Percentiles rank a stretch among this genome's conserved stretches.
Conservation (phyloP, 2,329 filamentous ascomycete species). For the Pseudocercospora fijiensis region DNA sequence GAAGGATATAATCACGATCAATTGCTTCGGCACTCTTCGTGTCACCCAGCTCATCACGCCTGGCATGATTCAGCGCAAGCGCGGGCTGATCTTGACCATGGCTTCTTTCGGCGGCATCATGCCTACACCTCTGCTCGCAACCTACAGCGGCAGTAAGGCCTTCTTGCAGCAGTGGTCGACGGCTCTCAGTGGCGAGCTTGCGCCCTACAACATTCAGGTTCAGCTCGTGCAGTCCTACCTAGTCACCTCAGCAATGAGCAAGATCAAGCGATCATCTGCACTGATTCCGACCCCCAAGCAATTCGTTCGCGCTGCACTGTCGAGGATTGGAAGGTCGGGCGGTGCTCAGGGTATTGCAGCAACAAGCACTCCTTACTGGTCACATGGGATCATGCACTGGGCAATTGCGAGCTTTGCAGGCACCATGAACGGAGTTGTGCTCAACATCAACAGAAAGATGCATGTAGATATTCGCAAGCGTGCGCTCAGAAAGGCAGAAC, state of each 20-base stretch:
- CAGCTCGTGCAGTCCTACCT: conserved; percentile 90
- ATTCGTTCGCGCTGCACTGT: conserved; percentile 76
- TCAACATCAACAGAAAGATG: conserved; percentile 66
- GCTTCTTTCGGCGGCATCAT: conserved; percentile 92
- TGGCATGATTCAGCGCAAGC: conserved; percentile 77
- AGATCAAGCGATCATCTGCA: conserved; percentile 75
- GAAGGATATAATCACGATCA: conserved; percentile 88
- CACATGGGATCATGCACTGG: conserved; percentile 86
- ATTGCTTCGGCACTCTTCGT: conserved; percentile 85
- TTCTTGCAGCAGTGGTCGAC: conserved; percentile 97
- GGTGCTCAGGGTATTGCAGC: conserved; percentile 75
- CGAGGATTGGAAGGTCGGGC: conserved; percentile 76
- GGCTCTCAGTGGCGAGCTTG: conserved; percentile 78
- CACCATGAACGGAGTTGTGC: conserved; percentile 56
- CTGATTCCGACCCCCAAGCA: conserved; percentile 77
- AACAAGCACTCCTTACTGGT: conserved; percentile 92
- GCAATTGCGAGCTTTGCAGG: conserved; percentile 63
- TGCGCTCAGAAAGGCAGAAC: conserved; percentile 78
- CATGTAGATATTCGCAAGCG: conserved; percentile 79
- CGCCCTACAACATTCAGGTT: conserved; percentile 78
- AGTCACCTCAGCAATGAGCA: conserved; percentile 95
- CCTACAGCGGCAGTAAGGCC: conserved; percentile 96
- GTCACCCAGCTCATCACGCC: conserved; percentile 83
- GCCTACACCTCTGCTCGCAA: conserved; percentile 87
- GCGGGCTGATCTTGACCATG: conserved; percentile 92